A percentile compares a stretch with the other conserved stretches of the same genome.
These are phyloP conservation scores for Theileria sp. DNA, from an alignment of 169 alveolate genomes.

Conservation along the genomic window DNA sequence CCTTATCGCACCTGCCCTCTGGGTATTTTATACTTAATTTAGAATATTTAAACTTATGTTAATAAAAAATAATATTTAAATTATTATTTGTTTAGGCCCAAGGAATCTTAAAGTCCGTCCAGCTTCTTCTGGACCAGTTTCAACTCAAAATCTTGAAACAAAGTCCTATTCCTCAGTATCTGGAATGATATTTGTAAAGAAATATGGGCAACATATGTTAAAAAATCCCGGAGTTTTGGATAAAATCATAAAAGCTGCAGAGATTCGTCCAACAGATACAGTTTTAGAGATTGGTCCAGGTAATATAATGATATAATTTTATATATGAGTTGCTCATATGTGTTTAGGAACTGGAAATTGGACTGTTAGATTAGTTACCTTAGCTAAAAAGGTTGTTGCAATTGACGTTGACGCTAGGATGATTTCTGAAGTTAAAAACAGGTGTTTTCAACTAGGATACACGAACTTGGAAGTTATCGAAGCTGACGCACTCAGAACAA, in stretches of 20 bases:
- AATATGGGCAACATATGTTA: slow-evolving; percentile 96
- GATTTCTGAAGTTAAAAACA: slow-evolving; percentile 97
- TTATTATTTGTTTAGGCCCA: slow-evolving; percentile 19
- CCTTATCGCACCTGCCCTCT: slow-evolving; percentile 64
- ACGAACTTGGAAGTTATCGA: slow-evolving; percentile 84
- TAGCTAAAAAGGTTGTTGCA: slow-evolving; percentile 95
- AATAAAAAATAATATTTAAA: background rate
- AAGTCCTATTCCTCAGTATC: slow-evolving; percentile 12
- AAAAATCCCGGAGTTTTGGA: slow-evolving; percentile 97
- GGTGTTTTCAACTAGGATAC: slow-evolving; percentile 85
- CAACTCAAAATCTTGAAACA: slow-evolving; percentile 3
- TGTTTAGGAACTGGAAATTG: slow-evolving; percentile 91
- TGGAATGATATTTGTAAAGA: slow-evolving; percentile 84
- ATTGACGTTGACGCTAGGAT: slow-evolving; percentile 98
- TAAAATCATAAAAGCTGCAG: slow-evolving; percentile 93
- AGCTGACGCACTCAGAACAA: slow-evolving; percentile 93
- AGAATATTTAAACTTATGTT: background rate
- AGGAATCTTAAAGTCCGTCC: slow-evolving; percentile 8
- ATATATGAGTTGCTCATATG: background rate
- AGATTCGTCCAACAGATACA: slow-evolving; percentile 94
- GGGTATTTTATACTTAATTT: slow-evolving; percentile 20
- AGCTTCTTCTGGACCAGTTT: slow-evolving; percentile 10
- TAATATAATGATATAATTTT: background rate
- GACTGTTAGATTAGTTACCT: slow-evolving; percentile 92
- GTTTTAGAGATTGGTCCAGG: slow-evolving; percentile 99